Evolutionary conservation across 345 rosid genomes (phyloP).

Genomic region (Corymbia maculata): DNA sequence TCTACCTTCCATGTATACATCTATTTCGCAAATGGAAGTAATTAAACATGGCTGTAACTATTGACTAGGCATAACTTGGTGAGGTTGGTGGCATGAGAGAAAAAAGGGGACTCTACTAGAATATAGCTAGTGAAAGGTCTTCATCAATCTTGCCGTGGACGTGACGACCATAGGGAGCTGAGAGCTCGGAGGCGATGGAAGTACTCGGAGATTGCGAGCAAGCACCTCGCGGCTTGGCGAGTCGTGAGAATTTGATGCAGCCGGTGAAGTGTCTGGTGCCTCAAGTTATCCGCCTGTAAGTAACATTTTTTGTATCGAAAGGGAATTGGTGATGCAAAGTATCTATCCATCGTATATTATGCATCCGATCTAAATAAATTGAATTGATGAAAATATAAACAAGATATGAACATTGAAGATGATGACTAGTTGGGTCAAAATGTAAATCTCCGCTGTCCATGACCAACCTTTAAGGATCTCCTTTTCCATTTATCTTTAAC

Average conservation of each 20-base stretch:
- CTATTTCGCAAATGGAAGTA: background rate
- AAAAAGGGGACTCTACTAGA: background rate
- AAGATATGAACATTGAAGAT: background rate
- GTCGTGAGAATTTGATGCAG: slow-evolving; percentile 66
- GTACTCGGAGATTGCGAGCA: slow-evolving; percentile 76
- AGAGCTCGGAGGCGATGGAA: slow-evolving; percentile 92
- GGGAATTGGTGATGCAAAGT: background rate
- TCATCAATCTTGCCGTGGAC: slow-evolving; percentile 65
- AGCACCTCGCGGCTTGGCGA: slow-evolving; percentile 80
- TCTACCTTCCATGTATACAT: background rate
- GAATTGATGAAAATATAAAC: background rate
- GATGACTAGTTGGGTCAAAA: background rate
- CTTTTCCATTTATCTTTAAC: background rate
- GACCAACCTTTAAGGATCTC: background rate
- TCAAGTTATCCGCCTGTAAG: slow-evolving; percentile 85
- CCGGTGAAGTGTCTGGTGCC: slow-evolving; percentile 79
- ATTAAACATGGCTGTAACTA: background rate
- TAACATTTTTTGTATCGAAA: background rate
- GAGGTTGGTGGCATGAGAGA: background rate
- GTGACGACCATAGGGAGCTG: slow-evolving; percentile 90
- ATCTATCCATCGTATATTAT: background rate
- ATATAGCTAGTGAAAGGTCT: slow-evolving; percentile 1
- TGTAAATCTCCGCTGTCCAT: background rate
- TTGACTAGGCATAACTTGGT: background rate
- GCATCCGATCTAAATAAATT: background rate